Conservation (phyloP, 176 grass and related monocot species). For the Lolium perenne region DNA sequence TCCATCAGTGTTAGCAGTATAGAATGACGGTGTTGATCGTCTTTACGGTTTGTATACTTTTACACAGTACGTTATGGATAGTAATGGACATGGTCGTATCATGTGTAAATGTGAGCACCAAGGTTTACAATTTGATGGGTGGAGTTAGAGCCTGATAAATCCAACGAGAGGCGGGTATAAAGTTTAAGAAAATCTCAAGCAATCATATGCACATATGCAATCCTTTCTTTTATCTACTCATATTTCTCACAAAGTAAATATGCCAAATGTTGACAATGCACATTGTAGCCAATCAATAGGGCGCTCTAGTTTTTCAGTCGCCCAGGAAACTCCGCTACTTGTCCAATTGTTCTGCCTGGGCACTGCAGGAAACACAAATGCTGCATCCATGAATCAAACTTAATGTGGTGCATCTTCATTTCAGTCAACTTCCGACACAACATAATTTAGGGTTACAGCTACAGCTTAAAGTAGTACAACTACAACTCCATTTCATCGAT, state of each 20-base stretch:
- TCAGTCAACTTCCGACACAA: not conserved
- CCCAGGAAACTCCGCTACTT: not conserved
- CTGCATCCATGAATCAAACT: slow-evolving; percentile 26
- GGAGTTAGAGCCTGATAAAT: too few relatives aligned
- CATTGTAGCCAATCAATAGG: too few relatives aligned
- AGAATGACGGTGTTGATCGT: not conserved
- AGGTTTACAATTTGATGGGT: not conserved
- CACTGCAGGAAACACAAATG: not conserved
- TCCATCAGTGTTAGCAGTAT: not conserved
- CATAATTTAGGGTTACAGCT: slow-evolving; percentile 12
- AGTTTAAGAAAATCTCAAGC: too few relatives aligned
- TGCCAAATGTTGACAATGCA: not conserved
- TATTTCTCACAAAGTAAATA: not conserved
- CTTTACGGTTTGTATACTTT: not conserved
- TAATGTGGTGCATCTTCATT: not conserved
- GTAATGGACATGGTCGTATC: not conserved
- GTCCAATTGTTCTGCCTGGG: not conserved
- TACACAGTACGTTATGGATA: not conserved
- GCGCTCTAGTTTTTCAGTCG: not conserved
- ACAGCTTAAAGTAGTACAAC: slow-evolving; percentile 5
- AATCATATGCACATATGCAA: too few relatives aligned
- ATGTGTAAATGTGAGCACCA: not conserved
- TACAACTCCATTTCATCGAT: slow-evolving; percentile 26
- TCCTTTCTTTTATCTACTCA: not conserved
- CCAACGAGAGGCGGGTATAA: too few relatives aligned